phyloP scores from a whole-genome alignment of 345 rosid species.

The Jatropha curcas region DNA sequence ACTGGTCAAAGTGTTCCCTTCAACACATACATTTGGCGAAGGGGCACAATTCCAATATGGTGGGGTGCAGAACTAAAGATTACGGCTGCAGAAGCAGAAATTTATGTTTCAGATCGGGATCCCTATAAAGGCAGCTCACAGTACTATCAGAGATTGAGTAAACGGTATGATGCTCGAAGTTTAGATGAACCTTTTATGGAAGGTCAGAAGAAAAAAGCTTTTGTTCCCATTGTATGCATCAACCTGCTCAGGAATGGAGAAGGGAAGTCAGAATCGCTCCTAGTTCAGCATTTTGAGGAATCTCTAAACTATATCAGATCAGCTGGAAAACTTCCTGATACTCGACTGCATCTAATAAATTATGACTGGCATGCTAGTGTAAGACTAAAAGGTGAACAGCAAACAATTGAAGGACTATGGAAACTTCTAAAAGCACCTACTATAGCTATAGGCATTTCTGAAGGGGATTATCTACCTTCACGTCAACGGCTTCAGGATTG shows the following conservation, averaged over 20 bases:
- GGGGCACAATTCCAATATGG: conserved; percentile 98
- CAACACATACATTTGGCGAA: conserved; percentile 85
- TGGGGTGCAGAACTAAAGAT: conserved; percentile 98
- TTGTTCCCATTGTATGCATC: conserved; percentile 82
- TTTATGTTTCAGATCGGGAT: conserved; percentile 80
- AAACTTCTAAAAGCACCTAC: conserved; percentile 72
- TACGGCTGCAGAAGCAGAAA: conserved; percentile 95
- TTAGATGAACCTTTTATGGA: conserved; percentile 55
- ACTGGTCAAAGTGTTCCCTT: conserved; percentile 77
- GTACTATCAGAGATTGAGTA: conserved; percentile 86
- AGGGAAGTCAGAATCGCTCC: conserved; percentile 88
- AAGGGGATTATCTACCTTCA: conserved; percentile 87
- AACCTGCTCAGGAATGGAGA: conserved; percentile 84
- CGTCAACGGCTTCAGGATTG: conserved; percentile 80
- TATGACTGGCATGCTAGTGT: conserved; percentile 95
- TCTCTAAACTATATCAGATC: conserved; percentile 70
- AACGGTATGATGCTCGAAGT: conserved; percentile 73
- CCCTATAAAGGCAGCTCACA: conserved; percentile 90
- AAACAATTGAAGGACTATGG: conserved; percentile 95
- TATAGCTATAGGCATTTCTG: conserved; percentile 67
- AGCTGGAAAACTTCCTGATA: conserved; percentile 66
- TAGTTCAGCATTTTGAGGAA: conserved; percentile 91
- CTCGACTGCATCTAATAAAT: conserved; percentile 66
- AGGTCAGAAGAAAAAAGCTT: conserved; percentile 61
- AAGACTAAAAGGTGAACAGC: conserved; percentile 81